Evolutionary conservation across 2,329 filamentous ascomycete genomes (phyloP).

Genomic region (Arachnomyces sp.): DNA sequence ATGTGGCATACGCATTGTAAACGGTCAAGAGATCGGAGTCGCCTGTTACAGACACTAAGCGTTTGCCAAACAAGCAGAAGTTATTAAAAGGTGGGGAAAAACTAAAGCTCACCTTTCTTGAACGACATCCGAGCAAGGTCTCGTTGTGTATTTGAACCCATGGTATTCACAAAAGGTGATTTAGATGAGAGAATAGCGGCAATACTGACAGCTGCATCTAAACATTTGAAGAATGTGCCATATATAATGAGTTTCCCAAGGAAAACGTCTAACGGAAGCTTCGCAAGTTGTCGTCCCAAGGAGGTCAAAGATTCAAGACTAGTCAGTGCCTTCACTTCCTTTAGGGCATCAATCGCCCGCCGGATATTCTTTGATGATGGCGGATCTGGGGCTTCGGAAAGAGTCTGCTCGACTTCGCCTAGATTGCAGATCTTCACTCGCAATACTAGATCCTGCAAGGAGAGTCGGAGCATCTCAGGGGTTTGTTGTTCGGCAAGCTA

Average conservation of each 20-base stretch:
- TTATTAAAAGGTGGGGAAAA: not conserved
- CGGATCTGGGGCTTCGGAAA: constrained; percentile 80
- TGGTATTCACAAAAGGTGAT: constrained; percentile 81
- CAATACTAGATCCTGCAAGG: constrained; percentile 88
- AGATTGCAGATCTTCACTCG: constrained; percentile 96
- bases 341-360: constrained; percentile 81
- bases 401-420: constrained; percentile 82
- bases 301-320: constrained; percentile 74
- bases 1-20: constrained; percentile 87
- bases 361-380: constrained; percentile 89
- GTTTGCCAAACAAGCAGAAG: not conserved
- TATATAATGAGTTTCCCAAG: constrained; percentile 87
- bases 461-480: constrained; percentile 90
- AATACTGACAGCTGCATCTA: constrained; percentile 85
- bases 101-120: constrained; percentile 55
- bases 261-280: constrained; percentile 86
- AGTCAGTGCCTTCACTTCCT: constrained; percentile 88
- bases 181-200: constrained; percentile 92
- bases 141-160: constrained; percentile 74
- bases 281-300: constrained; percentile 77
- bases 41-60: constrained; percentile 33
- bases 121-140: constrained; percentile 73
- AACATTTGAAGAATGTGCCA: constrained; percentile 77
- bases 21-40: constrained; percentile 89
- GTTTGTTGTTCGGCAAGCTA: constrained; percentile 87